These are phyloP conservation scores for Penicillium brevicompactum DNA, from an alignment of 2,329 filamentous ascomycete species.

Conservation along the genomic window DNA sequence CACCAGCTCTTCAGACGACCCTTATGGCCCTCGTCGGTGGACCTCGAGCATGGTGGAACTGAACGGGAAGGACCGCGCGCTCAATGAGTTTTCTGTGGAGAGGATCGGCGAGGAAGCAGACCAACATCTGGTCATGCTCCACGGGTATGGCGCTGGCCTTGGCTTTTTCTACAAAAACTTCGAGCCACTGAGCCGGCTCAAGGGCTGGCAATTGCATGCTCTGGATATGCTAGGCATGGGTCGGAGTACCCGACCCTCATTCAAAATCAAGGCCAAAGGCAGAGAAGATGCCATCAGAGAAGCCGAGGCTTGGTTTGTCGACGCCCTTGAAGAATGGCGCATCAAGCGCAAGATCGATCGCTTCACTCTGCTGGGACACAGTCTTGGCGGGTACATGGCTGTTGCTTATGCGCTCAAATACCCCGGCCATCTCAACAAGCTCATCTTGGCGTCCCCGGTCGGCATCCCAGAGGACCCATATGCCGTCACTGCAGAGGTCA, in stretches of 20 bases:
- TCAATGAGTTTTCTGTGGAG: slow-evolving; percentile 94
- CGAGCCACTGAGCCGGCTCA: slow-evolving; percentile 75
- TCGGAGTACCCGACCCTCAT: slow-evolving; percentile 78
- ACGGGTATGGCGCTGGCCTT: slow-evolving; percentile 93
- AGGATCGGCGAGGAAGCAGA: slow-evolving; percentile 75
- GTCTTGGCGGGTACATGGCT: slow-evolving; percentile 90
- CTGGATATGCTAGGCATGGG: slow-evolving; percentile 97
- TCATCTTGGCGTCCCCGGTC: slow-evolving; percentile 91
- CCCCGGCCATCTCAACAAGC: slow-evolving; percentile 89
- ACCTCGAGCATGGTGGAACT: slow-evolving; percentile 80
- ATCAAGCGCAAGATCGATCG: slow-evolving; percentile 83
- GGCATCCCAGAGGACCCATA: slow-evolving; percentile 94
- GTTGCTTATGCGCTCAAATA: slow-evolving; percentile 97
- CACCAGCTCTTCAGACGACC: slow-evolving; percentile 62
- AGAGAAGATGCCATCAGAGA: slow-evolving; percentile 78
- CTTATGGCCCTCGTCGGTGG: slow-evolving; percentile 84
- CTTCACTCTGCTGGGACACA: slow-evolving; percentile 92
- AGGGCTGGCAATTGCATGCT: slow-evolving; percentile 87
- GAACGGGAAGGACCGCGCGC: slow-evolving; percentile 78
- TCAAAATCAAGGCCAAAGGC: slow-evolving; percentile 82
- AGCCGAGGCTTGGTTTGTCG: slow-evolving; percentile 93
- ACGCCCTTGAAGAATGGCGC: slow-evolving; percentile 95
- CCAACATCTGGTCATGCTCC: slow-evolving; percentile 90
- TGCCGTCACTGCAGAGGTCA: slow-evolving; percentile 77
- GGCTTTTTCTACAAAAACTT: slow-evolving; percentile 99